A percentile compares a stretch with the other conserved stretches of the same genome.
Evolutionary conservation across 768 basidiomycete species (phyloP).

Genomic region (Suillus subalutaceus): DNA sequence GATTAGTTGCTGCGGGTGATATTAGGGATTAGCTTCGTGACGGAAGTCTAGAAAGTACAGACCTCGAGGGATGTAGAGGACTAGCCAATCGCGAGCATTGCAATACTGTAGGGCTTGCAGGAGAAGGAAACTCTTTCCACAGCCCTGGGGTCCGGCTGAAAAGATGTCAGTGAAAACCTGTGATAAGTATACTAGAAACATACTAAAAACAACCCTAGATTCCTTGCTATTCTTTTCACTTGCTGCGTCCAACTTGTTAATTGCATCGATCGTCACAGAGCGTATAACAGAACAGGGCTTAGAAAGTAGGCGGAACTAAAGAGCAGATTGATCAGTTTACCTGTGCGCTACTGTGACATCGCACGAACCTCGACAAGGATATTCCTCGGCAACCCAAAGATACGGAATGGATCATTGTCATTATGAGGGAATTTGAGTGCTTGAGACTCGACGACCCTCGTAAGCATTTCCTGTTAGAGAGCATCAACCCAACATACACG

Average conservation of each 20-base stretch:
- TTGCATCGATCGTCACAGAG: conserved; percentile 59
- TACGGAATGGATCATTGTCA: conserved; percentile 53
- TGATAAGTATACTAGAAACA: conserved; percentile 28
- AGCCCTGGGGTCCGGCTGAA: conserved; percentile 73
- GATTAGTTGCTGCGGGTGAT: conserved; percentile 44
- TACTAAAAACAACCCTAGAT: conserved; percentile 67
- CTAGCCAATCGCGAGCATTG: conserved; percentile 69
- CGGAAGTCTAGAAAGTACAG: conserved; percentile 17
- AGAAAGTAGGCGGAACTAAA: conserved; percentile 69
- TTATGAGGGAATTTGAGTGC: conserved; percentile 48
- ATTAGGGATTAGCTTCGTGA: not conserved
- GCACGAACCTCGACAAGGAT: conserved; percentile 68
- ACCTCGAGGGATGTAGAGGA: conserved; percentile 86
- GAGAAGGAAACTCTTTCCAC: conserved; percentile 80
- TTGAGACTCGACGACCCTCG: conserved; percentile 42
- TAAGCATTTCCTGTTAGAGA: conserved; percentile 36
- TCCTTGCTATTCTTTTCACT: conserved; percentile 50
- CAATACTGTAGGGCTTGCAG: conserved; percentile 79
- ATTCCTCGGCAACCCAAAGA: conserved; percentile 74
- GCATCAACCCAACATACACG: conserved; percentile 8
- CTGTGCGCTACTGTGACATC: not conserved
- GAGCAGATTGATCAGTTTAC: not conserved
- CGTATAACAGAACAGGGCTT: conserved; percentile 75
- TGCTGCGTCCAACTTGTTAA: conserved; percentile 56
- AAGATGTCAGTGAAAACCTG: conserved; percentile 10